A percentile compares a stretch with the other conserved stretches of the same genome.
These are phyloP conservation scores for Nicotiana obtusifolia DNA, from an alignment of 257 asterid species.

Conservation along the genomic window DNA sequence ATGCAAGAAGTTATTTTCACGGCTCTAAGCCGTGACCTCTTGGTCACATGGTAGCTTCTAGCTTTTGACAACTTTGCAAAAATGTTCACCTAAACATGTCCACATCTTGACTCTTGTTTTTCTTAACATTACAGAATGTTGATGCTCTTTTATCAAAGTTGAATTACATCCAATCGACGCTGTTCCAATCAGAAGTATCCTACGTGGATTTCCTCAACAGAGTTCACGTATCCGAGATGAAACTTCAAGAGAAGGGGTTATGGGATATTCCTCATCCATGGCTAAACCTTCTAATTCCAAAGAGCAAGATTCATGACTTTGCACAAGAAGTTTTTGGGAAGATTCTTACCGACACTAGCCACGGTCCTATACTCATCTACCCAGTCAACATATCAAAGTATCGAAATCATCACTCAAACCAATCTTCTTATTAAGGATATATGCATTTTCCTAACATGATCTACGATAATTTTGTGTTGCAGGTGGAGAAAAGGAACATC, in stretches of 20 bases:
- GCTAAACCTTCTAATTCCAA: slow-evolving; percentile 80
- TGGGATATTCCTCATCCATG: slow-evolving; percentile 99
- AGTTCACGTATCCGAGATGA: slow-evolving; percentile 66
- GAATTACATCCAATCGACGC: slow-evolving; percentile 59
- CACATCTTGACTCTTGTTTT: slow-evolving; percentile 8
- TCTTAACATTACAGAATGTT: slow-evolving; percentile 47
- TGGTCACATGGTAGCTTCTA: neutral
- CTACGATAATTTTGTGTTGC: slow-evolving; percentile 2
- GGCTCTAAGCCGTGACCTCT: too few species aligned
- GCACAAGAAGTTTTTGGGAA: slow-evolving; percentile 61
- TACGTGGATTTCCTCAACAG: slow-evolving; percentile 71
- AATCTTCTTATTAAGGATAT: neutral
- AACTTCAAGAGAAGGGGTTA: slow-evolving; percentile 59
- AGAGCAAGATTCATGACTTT: slow-evolving; percentile 59
- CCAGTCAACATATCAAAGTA: slow-evolving; percentile 86
- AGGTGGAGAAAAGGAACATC: slow-evolving; percentile 87
- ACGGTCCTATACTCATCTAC: slow-evolving; percentile 85
- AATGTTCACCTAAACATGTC: neutral
- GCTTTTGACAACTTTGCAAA: neutral
- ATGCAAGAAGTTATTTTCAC: too few species aligned
- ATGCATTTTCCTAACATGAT: neutral
- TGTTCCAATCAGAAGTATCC: slow-evolving; percentile 63
- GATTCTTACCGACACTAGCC: slow-evolving; percentile 68
- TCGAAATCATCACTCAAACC: neutral
- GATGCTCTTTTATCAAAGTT: slow-evolving; percentile 49